Base-by-base conservation (phyloP, 176 grass and related monocot genomes). In the Saccharum officinarum region DNA sequence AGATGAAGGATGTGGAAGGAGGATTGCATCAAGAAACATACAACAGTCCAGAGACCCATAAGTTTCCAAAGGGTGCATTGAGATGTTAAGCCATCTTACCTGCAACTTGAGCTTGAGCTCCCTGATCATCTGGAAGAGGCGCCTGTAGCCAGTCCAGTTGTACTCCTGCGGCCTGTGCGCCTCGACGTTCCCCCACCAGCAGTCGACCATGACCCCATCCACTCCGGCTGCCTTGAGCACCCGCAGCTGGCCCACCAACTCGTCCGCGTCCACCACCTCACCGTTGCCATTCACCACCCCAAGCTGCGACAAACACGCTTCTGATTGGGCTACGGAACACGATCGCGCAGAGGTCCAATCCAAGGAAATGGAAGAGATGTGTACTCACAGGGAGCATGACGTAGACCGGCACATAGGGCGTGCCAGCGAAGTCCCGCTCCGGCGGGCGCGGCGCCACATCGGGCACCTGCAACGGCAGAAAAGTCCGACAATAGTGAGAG, bases 141-240 rank as follows among this genome's bases (percentile, higher is more conserved):
- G 83, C 46, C 85, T 85, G 84, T 98, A 98, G 1, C 93, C 92
- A 1, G 86, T 84, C 96, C 96, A 95, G 75, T 95, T 90, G 63
- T 98, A 98, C 79, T 93, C 68, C 74, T 84, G 89, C 8, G 91
- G 93, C 9, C 16, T 42, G 83, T 86, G 64, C 2, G 91, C 67
- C 80, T 98, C 96, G 20, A 98, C 93, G 38, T 89, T 92, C 20
- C 95, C 95, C 96, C 96, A 98, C 91, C 91, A 98, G 85, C 93
- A 95, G 63, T 98, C 93, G 7, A 98, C 89, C 93, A 93, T 98
- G 34, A 98, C 95, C 5, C 95, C 93, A 23, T 98, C 93, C 2
- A 98, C 93, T 8, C 86, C 87, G 3, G 89, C 52, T 5, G 93
- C 89, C 83, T 92, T 95, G 80, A 98, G 91, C 45, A 84, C 82